Evolutionary conservation across 164 flowering plant species (phyloP), one percentile per base, ranked within the genome.

Genomic region (Chimonanthus salicifolius): DNA sequence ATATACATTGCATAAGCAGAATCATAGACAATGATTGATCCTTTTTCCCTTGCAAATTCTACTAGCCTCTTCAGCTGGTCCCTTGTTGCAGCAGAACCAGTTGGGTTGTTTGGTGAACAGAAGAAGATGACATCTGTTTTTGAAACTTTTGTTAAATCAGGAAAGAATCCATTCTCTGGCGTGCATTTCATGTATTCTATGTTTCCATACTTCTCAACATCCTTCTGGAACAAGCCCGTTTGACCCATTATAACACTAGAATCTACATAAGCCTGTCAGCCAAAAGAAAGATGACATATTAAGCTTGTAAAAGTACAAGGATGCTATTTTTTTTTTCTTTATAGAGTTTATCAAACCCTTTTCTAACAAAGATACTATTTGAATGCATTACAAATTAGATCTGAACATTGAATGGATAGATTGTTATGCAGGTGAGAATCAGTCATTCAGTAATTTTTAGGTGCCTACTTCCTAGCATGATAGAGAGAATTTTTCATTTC

Each of bases 61-160:
- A 93, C 99, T 49, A 95, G 81, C 50, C 76, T 84, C 4, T 82
- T 86, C 78, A 95, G 82, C 74, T 95, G 96, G 72, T 87, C 94
- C 68, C 93, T 86, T 47, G 99, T 83, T 63, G 99, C 98, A 73
- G 96, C 83, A 74, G 88, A 77, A 75, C 98, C 99, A 67, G 97
- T 95, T 64, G 99, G 99, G 75, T 95, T 95, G 80, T 95, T 95
- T 54, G 98, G 99, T 16, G 99, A 93, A 75, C 99, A 95, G 83
- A 95, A 95, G 76, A 91, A 95, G 69, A 93, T 95, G 69, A 92
- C 77, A 83, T 95, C 98, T 71, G 98, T 85, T 73, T 87, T 80
- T 49, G 87, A 47, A 78, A 83, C 82, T 10, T 75, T 77, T 2
- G 94, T 87, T 68, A 95, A 81, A 85, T 93, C 90, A 68, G 99